Evolutionary conservation across 805 yeast species (phyloP).

Genomic region (Schizosaccharomyces osmophilus): DNA sequence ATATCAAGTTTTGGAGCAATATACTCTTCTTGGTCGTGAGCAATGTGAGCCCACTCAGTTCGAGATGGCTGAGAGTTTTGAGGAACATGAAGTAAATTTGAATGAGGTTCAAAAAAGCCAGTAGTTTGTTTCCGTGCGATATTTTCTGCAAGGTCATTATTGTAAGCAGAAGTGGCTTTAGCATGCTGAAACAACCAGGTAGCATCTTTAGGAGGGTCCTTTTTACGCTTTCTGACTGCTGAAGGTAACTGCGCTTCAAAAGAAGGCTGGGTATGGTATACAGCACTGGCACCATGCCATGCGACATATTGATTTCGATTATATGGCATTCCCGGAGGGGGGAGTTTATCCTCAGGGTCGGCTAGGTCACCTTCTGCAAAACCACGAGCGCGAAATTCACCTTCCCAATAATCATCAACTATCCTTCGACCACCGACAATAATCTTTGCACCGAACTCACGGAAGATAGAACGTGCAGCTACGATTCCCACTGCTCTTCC

Average conservation of each 20-base stretch:
- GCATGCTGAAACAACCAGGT: conserved; percentile 77
- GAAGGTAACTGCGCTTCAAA: conserved; percentile 6
- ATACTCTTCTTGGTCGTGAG: too few relatives aligned
- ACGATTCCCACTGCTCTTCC: conserved; percentile 76
- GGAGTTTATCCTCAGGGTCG: conserved; percentile 32
- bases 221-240: conserved; percentile 9
- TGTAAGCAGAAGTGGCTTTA: conserved; percentile 46
- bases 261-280: conserved; percentile 16
- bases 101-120: conserved; percentile 57
- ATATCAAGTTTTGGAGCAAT: too few relatives aligned
- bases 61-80: conserved; percentile 41
- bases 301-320: conserved; percentile 29
- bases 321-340: conserved; percentile 20
- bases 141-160: conserved; percentile 33
- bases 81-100: conserved; percentile 63
- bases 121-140: conserved; percentile 24
- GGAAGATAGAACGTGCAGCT: conserved; percentile 66
- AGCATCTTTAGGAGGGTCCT: conserved; percentile 27
- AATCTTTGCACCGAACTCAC: conserved; percentile 78
- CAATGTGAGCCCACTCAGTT: conserved; percentile 4
- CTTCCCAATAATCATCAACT: conserved; percentile 73
- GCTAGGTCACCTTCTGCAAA: conserved; percentile 43
- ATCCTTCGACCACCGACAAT: conserved; percentile 58
- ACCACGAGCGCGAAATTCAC: conserved; percentile 17
- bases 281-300: conserved; percentile 25